Conservation (phyloP, 1,284 basidiomycete species). For the Ustilago tritici region DNA sequence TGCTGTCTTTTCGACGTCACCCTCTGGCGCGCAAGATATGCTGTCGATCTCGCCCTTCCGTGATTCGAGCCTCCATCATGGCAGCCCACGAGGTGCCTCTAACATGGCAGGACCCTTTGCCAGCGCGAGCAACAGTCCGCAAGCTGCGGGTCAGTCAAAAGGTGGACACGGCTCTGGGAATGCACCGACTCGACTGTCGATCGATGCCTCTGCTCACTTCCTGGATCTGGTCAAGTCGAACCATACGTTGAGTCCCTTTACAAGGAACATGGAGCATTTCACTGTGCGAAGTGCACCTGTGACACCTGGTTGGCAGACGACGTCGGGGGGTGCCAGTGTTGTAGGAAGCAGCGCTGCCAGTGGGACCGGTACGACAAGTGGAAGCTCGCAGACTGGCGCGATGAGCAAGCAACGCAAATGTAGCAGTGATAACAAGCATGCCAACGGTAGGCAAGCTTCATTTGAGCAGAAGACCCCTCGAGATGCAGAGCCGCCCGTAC, state of each 20-base stretch:
- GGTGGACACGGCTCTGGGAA: slow-evolving; percentile 18
- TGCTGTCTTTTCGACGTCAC: slow-evolving; percentile 30
- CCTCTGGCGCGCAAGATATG: slow-evolving; percentile 34
- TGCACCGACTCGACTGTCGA: slow-evolving; percentile 33
- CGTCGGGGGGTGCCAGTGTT: slow-evolving; percentile 30
- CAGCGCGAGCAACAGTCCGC: slow-evolving; percentile 40
- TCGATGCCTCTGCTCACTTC: slow-evolving; percentile 60
- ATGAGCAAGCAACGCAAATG: slow-evolving; percentile 10
- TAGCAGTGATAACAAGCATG: background rate
- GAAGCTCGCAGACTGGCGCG: slow-evolving; percentile 36
- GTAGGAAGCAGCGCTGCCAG: slow-evolving; percentile 49
- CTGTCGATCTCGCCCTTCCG: slow-evolving; percentile 47
- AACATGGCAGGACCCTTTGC: slow-evolving; percentile 19
- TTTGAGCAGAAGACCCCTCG: slow-evolving; percentile 11
- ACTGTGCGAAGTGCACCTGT: slow-evolving; percentile 63
- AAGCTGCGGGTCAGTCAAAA: slow-evolving; percentile 16
- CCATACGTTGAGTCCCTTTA: slow-evolving; percentile 65
- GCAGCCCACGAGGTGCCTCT: slow-evolving; percentile 24
- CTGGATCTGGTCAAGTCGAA: slow-evolving; percentile 63
- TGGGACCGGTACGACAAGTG: slow-evolving; percentile 44
- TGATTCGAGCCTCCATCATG: slow-evolving; percentile 39
- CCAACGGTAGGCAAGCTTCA: background rate
- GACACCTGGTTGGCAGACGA: slow-evolving; percentile 51
- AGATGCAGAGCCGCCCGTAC: slow-evolving; percentile 2
- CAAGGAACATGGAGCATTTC: slow-evolving; percentile 61